phyloP scores from a whole-genome alignment of 1,139 yeast species.

The Debaryomyces singareniensis region DNA sequence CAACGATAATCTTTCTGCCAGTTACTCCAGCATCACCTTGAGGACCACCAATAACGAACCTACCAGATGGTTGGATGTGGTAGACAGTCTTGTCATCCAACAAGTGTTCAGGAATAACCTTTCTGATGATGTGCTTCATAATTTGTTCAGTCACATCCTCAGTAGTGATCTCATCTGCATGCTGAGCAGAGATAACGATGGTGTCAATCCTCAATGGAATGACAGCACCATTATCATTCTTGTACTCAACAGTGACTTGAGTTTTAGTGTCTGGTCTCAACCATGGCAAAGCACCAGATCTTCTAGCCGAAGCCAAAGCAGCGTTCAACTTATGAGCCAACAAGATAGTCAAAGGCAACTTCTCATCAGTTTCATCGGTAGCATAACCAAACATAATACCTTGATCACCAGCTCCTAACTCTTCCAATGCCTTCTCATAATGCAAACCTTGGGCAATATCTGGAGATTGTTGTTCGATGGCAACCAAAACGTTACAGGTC shows the following conservation, averaged over 20 bases:
- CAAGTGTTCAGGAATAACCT: constrained; percentile 85
- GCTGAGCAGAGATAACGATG: constrained; percentile 95
- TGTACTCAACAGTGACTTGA: constrained; percentile 96
- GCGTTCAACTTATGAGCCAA: constrained; percentile 95
- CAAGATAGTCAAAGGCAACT: constrained; percentile 89
- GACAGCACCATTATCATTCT: constrained; percentile 90
- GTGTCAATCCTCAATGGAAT: constrained; percentile 96
- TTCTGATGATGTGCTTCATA: constrained; percentile 72
- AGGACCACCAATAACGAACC: constrained; percentile 99
- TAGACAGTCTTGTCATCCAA: constrained; percentile 92
- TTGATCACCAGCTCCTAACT: constrained; percentile 99
- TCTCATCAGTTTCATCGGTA: constrained; percentile 97
- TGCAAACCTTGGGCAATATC: constrained; percentile 99
- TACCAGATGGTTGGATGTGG: constrained; percentile 99
- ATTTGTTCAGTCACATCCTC: constrained; percentile 82
- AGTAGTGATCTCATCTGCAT: constrained; percentile 91
- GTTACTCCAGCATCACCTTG: constrained; percentile 99
- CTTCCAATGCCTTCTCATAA: constrained; percentile 93
- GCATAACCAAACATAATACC: constrained; percentile 99
- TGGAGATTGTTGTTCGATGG: constrained; percentile 98
- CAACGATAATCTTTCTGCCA: constrained; percentile 99
- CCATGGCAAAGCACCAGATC: constrained; percentile 92
- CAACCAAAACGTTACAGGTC: constrained; percentile 97
- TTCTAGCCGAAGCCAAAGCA: constrained; percentile 96
- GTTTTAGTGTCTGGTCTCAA: constrained; percentile 99